Base-by-base conservation (phyloP, 1,139 yeast genomes). In the Groenewaldozyma sp. region DNA sequence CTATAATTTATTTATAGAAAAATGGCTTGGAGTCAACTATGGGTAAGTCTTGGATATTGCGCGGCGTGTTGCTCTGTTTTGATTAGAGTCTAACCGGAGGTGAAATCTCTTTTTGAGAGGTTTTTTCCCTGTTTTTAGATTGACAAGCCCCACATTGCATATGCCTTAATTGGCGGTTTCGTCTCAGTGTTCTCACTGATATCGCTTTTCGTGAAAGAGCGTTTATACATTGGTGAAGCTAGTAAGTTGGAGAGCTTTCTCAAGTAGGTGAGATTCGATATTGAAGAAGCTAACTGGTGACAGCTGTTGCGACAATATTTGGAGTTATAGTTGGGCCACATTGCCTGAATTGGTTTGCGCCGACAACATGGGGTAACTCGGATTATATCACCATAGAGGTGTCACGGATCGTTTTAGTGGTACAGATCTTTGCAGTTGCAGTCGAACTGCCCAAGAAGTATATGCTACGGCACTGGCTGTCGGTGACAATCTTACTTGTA, bases 351-450 rank as follows among this genome's bases (percentile, higher is more conserved):
- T 87, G 97, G 95, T 84, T 91, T 54, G 63, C 81, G 45, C 98
- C 98, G 1, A 62, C 77, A 7, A 68, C 77, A 17, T 91, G 98
- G 98, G 97, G 97, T 1, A 83, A 88, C 55, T 67, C 84, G 2
- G 95, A 87, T 56, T 72, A 73, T 45, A 79, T 91, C 48, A 91
- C 98, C 0, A 66, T 91, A 48, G 98, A 91, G 58, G 71, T 91
- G 21, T 81, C 94, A 47, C 73, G 98, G 46, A 76, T 91, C 19
- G 94, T 88, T 10, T 66, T 91, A 52, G 83, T 94, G 59, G 77
- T 91, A 40, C 97, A 91, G 65, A 91, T 91, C 54, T 94, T 91
- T 53, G 97, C 97, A 10, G 97, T 88, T 35, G 95, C 98, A 1
- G 97, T 91, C 31, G 97, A 91, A 63, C 68, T 91, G 61, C 98